Evolutionary conservation across 2,329 filamentous ascomycete genomes (phyloP), one percentile per base, ranked within the genome.

Genomic region (Bipolaris cookei): DNA sequence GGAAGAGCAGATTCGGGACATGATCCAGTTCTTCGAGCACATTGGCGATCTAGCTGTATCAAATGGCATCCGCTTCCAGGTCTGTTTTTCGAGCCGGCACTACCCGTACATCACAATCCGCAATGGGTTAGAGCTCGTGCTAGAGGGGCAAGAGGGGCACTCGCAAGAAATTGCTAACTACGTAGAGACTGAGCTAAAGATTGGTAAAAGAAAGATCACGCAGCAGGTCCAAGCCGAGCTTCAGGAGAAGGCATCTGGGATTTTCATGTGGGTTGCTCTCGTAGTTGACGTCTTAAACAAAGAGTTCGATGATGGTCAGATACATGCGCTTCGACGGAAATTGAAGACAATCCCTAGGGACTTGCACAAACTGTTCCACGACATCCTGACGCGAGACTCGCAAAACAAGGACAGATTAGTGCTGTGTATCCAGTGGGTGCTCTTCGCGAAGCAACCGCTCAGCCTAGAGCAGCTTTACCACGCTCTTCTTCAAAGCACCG

Each of bases 1-100:
- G 10, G 77, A 81, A 47, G 51, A 66, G 1, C 68, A 83, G 45
- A 67, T 79, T 1, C 71, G 72, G 30, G 71, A 76, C 0, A 82
- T 84, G 77, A 66, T 83, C 1, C 39, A 62, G 0, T 80, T 79
- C 51, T 78, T 84, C 14, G 75, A 82, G 47, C 61, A 73, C 0
- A 51, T 83, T 0, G 72, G 75, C 0, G 61, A 77, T 3, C 10
- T 64, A 0, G 70, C 74, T 3, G 50, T 66, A 0, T 51, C 65
- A 3, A 52, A 25, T 0, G 42, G 50, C 0, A 43, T 66, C 0
- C 3, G 30, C 0, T 62, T 84, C 0, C 67, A 57, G n/a, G 43
- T 60, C 4, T 66, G 63, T 11, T 52, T 64, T 3, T 64, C 63
- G 8, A 66, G 63, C 41, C 0, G 83, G 0, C 79, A 82, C 34